These are phyloP conservation scores for Mucuna pruriens DNA, from an alignment of 306 rosid species.

Conservation along the genomic window DNA sequence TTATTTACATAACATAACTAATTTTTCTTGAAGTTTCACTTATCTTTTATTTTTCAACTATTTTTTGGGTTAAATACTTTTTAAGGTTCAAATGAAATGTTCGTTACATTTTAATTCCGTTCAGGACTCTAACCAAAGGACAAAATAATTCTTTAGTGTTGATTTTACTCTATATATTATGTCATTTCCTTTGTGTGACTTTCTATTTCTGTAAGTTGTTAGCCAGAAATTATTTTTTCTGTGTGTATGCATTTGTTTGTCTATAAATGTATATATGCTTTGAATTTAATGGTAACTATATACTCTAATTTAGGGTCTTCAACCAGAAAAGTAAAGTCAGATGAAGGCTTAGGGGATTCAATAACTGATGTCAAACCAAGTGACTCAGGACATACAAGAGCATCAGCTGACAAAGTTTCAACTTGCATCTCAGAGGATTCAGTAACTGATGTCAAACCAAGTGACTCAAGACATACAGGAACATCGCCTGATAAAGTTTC, in stretches of 20 bases:
- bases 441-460: conserved; percentile 63
- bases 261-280: neutral
- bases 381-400: conserved; percentile 49
- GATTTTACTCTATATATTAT: too few species aligned
- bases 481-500: conserved; percentile 69
- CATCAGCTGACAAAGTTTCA: conserved; percentile 65
- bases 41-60: conserved; percentile 11
- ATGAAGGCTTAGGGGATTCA: conserved; percentile 59
- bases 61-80: neutral
- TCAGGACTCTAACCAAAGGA: too few species aligned
- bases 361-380: conserved; percentile 65
- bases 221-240: neutral
- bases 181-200: neutral
- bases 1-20: too few species aligned
- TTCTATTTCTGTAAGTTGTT: conserved; percentile 4
- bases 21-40: conserved; percentile 1
- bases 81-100: conserved; percentile 1
- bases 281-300: conserved; percentile 23
- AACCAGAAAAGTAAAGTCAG: too few species aligned
- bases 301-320: conserved; percentile 70
- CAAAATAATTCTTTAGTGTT: too few species aligned
- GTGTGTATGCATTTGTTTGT: conserved; percentile 4
- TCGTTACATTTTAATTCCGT: neutral
- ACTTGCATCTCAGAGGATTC: conserved; percentile 67
- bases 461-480: conserved; percentile 51